phyloP scores from a whole-genome alignment of 164 flowering plant species.

The Brasenia schreberi region DNA sequence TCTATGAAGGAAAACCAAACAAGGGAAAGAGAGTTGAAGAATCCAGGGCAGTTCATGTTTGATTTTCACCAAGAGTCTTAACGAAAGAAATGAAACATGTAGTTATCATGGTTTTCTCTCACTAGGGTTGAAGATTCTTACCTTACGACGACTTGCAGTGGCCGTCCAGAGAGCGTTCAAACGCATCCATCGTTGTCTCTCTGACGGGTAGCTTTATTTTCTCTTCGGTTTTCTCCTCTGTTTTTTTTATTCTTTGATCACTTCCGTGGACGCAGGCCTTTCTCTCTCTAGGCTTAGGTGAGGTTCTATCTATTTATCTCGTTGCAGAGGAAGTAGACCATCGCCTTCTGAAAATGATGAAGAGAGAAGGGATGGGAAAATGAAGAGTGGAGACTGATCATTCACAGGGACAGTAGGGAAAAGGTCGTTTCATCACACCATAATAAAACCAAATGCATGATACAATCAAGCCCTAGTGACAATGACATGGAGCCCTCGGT shows the following conservation, averaged over 20 bases:
- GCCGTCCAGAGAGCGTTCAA: neutral
- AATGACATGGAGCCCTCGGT: neutral
- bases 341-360: neutral
- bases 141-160: neutral
- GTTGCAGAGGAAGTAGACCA: neutral
- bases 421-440: neutral
- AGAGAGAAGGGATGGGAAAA: neutral
- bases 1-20: neutral
- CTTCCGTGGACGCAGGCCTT: neutral
- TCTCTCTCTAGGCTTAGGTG: neutral
- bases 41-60: neutral
- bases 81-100: neutral
- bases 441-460: too few relatives aligned
- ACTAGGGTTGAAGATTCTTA: neutral
- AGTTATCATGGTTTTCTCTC: neutral
- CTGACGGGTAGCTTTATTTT: neutral
- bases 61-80: neutral
- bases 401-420: neutral
- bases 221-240: neutral
- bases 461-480: neutral
- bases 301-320: neutral
- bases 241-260: neutral
- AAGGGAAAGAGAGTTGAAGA: neutral
- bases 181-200: neutral
- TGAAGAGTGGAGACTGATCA: neutral